Percentiles rank a stretch among this genome's conserved stretches.
Evolutionary conservation across 805 yeast genomes (phyloP).

Genomic region (Saccharomyces eubayanus): DNA sequence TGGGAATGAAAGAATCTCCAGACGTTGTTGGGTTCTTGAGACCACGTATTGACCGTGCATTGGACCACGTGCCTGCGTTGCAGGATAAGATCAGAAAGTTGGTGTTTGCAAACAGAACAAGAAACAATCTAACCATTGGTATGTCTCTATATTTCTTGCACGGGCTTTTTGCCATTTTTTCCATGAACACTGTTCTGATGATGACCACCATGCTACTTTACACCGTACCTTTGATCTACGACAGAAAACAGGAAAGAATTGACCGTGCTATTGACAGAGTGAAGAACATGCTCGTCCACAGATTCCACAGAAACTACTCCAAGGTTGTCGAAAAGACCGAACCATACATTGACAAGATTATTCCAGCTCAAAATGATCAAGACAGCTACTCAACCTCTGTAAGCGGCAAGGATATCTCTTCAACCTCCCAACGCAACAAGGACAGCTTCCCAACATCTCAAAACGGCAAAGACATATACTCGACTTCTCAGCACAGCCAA

Average conservation of each 20-base stretch:
- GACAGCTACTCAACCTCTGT: not conserved
- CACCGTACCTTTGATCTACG: slow-evolving; percentile 62
- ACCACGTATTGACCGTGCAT: slow-evolving; percentile 10
- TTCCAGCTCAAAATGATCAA: not conserved
- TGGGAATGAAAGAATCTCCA: slow-evolving; percentile 41
- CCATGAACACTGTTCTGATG: slow-evolving; percentile 54
- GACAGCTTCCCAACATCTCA: not conserved
- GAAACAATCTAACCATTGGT: slow-evolving; percentile 58
- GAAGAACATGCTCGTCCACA: not conserved
- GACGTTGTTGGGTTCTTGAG: slow-evolving; percentile 10
- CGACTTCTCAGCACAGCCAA: not conserved
- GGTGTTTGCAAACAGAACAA: slow-evolving; percentile 55
- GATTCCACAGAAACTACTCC: slow-evolving; percentile 11
- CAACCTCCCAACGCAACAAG: not conserved
- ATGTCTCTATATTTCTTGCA: slow-evolving; percentile 50
- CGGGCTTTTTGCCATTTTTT: slow-evolving; percentile 60
- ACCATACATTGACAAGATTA: slow-evolving; percentile 43
- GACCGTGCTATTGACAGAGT: slow-evolving; percentile 46
- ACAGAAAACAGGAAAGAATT: slow-evolving; percentile 62
- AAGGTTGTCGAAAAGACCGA: slow-evolving; percentile 47
- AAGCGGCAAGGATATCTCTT: not conserved
- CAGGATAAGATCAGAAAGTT: slow-evolving; percentile 45
- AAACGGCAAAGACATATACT: not conserved
- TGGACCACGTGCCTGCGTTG: slow-evolving; percentile 32
- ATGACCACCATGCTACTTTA: slow-evolving; percentile 50